Base-by-base conservation (phyloP, 306 rosid genomes). In the Ochetophila trinervis region DNA sequence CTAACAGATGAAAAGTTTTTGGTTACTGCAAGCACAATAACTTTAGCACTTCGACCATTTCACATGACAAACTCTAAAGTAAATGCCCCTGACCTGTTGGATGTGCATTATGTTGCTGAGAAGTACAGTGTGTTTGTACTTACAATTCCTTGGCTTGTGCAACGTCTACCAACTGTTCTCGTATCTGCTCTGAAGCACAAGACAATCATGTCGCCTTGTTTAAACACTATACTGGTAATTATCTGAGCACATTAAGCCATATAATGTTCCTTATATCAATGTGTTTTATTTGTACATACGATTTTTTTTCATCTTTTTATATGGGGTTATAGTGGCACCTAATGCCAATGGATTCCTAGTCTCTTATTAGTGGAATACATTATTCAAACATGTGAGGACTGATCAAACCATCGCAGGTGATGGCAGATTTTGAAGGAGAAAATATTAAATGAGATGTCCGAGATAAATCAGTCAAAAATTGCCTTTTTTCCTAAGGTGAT, bases 391-490 rank as follows among this genome's bases (percentile, higher is more conserved):
- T 78, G 79, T 75, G 85, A 84, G 91, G 83, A 79, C 95, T 89
- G 89, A 93, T 89, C 80, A 79, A 86, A 78, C 80, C 74, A 81
- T 89, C 95, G 78, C 98, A 93, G 98, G 88, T 73, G 83, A 82
- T 93, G 95, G 80, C 98, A 93, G 98, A 87, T 78, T 79, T 81
- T 68, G 80, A 93, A 84, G 84, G 95, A 84, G 82, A 78, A 78
- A 62, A 70, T 93, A 72, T 78, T 83, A 40, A 73, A 35, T 60
- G 86, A 75, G 84, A 93, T 86, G 84, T 80, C 85, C 12, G 78
- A 71, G 57, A 71, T 87, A 72, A 68, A 73, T 67, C 86, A 78
- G 57, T 71, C 80, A 74, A 78, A 78, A 21, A 47, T 37, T 81
- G 45, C 76, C 67, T 70, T 35, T 69, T 70, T 74, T 73, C 83